Evolutionary conservation across 2,329 filamentous ascomycete genomes (phyloP).

Genomic region (Fusarium secorum): DNA sequence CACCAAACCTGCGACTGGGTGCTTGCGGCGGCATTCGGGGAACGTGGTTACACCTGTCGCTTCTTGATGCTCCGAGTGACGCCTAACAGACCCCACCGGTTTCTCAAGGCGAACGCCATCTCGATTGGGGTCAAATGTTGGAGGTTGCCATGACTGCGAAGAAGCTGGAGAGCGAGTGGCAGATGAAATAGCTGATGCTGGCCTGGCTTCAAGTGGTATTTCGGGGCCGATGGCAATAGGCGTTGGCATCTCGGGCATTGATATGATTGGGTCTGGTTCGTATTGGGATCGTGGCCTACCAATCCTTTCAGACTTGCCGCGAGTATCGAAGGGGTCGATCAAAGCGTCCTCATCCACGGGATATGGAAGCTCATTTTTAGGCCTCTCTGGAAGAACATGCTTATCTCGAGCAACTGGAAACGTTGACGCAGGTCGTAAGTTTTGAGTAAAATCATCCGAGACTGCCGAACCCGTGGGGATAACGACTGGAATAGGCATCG

Average conservation of each 20-base stretch:
- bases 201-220: slow-evolving; percentile 34
- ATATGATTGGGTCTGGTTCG: slow-evolving; percentile 29
- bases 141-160: slow-evolving; percentile 55
- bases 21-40: slow-evolving; percentile 73
- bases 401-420: slow-evolving; percentile 42
- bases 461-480: slow-evolving; percentile 27
- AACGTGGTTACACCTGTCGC: slow-evolving; percentile 54
- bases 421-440: slow-evolving; percentile 43
- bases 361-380: slow-evolving; percentile 47
- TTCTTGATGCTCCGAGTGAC: slow-evolving; percentile 58
- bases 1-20: slow-evolving; percentile 67
- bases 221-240: slow-evolving; percentile 37
- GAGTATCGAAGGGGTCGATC: slow-evolving; percentile 37
- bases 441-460: slow-evolving; percentile 19
- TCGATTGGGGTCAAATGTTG: slow-evolving; percentile 53
- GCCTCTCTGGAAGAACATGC: slow-evolving; percentile 30
- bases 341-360: slow-evolving; percentile 48
- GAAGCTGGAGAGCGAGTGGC: slow-evolving; percentile 25
- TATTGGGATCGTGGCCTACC: slow-evolving; percentile 31
- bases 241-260: slow-evolving; percentile 40
- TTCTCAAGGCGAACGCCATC: slow-evolving; percentile 48
- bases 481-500: slow-evolving; percentile 47
- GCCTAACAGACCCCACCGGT: slow-evolving; percentile 57
- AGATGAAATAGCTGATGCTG: slow-evolving; percentile 39
- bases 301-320: slow-evolving; percentile 26